These are phyloP conservation scores for Penicillium odoratum DNA, from an alignment of 495 filamentous ascomycete genomes.

Conservation along the genomic window DNA sequence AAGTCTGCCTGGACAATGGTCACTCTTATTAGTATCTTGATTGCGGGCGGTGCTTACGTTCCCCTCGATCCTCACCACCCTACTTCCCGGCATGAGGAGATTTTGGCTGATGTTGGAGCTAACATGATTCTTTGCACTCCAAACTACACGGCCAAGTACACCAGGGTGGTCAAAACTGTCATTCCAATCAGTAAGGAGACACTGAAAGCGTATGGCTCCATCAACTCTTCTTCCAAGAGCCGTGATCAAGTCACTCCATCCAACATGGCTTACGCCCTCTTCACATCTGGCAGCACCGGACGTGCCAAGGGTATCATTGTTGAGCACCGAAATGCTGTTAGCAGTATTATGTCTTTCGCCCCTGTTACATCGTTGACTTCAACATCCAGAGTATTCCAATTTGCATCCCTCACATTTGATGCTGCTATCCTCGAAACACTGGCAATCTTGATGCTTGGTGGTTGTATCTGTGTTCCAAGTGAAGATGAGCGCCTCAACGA, in stretches of 20 bases:
- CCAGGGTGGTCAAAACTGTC: constrained; percentile 31
- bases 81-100: constrained; percentile 42
- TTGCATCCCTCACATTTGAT: constrained; percentile 57
- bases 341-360: constrained; percentile 46
- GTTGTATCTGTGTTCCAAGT: constrained; percentile 60
- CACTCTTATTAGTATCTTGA: constrained; percentile 51
- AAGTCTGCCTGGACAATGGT: constrained; percentile 58
- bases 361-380: constrained; percentile 35
- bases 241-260: constrained; percentile 17
- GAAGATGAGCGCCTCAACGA: constrained; percentile 56
- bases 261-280: constrained; percentile 44
- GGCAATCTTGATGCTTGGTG: constrained; percentile 54
- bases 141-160: constrained; percentile 29
- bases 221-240: constrained; percentile 10
- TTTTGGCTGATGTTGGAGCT: constrained; percentile 39
- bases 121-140: constrained; percentile 43
- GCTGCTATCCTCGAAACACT: constrained; percentile 53
- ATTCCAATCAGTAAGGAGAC: constrained; percentile 41
- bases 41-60: constrained; percentile 59
- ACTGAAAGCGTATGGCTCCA: constrained; percentile 32
- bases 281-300: constrained; percentile 60
- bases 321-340: constrained; percentile 49
- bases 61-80: constrained; percentile 60
- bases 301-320: constrained; percentile 55
- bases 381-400: constrained; percentile 50